A percentile compares a stretch with the other conserved stretches of the same genome.
Evolutionary conservation across 805 yeast genomes (phyloP).

Genomic region (Ogataea methanolica): DNA sequence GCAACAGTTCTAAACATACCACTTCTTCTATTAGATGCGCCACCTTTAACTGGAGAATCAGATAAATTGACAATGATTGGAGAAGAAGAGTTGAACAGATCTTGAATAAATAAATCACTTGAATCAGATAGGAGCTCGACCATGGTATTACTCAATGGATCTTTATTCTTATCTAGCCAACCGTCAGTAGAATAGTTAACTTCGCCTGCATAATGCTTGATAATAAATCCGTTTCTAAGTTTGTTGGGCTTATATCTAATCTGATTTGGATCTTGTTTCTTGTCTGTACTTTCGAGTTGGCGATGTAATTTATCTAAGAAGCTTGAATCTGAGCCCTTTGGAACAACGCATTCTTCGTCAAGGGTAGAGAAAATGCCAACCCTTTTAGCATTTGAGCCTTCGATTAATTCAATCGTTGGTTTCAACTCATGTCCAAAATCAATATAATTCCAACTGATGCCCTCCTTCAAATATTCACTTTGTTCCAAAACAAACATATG

Average conservation of each 20-base stretch:
- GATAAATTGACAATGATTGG: conserved; percentile 20
- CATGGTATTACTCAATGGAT: conserved; percentile 80
- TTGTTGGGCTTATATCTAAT: conserved; percentile 67
- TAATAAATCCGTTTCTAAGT: conserved; percentile 69
- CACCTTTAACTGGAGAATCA: conserved; percentile 29
- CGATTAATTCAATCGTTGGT: conserved; percentile 90
- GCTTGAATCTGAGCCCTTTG: conserved; percentile 78
- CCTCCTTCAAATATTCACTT: conserved; percentile 54
- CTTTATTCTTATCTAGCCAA: conserved; percentile 93
- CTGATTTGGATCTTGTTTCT: conserved; percentile 18
- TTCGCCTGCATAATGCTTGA: conserved; percentile 92
- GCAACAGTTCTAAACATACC: conserved; percentile 73
- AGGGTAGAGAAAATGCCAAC: conserved; percentile 81
- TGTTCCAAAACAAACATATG: conserved; percentile 59
- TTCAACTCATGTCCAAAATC: conserved; percentile 95
- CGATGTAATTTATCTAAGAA: conserved; percentile 75
- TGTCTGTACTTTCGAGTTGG: conserved; percentile 50
- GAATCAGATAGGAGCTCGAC: conserved; percentile 58
- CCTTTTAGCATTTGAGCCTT: conserved; percentile 48
- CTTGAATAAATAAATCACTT: conserved; percentile 47
- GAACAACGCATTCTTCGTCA: conserved; percentile 94
- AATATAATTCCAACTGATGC: conserved; percentile 65
- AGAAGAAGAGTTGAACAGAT: conserved; percentile 40
- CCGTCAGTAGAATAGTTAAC: conserved; percentile 92
- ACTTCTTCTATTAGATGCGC: conserved; percentile 18